A percentile compares a stretch with the other conserved stretches of the same genome.
Conservation (phyloP, 2,329 filamentous ascomycete species). For the Nemania sp. region DNA sequence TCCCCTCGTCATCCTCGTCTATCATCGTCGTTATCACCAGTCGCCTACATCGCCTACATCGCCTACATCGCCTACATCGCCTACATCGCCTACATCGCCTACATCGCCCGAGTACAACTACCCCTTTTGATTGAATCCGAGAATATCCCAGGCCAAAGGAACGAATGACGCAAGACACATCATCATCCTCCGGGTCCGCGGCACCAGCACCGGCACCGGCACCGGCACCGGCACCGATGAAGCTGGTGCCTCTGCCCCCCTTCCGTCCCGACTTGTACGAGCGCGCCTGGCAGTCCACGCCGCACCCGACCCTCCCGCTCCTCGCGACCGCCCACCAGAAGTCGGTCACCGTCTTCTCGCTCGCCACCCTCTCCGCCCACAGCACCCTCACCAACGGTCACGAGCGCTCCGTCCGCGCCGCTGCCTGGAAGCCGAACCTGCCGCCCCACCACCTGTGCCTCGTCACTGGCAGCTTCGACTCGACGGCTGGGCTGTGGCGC, state of each 20-base stretch:
- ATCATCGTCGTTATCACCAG: no score
- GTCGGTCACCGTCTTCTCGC: slow-evolving; percentile 85
- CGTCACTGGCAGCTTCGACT: slow-evolving; percentile 92
- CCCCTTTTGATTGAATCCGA: no score
- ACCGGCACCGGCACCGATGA: slow-evolving; percentile 12
- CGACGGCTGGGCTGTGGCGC: slow-evolving; percentile 84
- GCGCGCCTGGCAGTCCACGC: slow-evolving; percentile 83
- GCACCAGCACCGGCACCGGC: no score
- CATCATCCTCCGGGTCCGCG: background rate
- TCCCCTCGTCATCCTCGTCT: no score
- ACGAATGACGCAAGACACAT: no score
- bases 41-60: no score
- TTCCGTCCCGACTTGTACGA: slow-evolving; percentile 63
- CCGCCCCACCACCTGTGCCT: slow-evolving; percentile 70
- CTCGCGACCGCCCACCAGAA: slow-evolving; percentile 89
- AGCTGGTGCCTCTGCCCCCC: slow-evolving; percentile 52
- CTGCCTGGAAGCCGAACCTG: slow-evolving; percentile 82
- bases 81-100: no score
- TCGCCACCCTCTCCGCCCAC: slow-evolving; percentile 78
- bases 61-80: no score
- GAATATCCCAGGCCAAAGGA: no score
- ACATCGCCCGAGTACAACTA: no score
- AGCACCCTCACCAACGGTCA: slow-evolving; percentile 85
- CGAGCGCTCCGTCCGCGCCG: slow-evolving; percentile 82
- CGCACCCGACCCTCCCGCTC: slow-evolving; percentile 85